Conservation (phyloP, 1,284 basidiomycete species). For the Puccinia polysora region DNA sequence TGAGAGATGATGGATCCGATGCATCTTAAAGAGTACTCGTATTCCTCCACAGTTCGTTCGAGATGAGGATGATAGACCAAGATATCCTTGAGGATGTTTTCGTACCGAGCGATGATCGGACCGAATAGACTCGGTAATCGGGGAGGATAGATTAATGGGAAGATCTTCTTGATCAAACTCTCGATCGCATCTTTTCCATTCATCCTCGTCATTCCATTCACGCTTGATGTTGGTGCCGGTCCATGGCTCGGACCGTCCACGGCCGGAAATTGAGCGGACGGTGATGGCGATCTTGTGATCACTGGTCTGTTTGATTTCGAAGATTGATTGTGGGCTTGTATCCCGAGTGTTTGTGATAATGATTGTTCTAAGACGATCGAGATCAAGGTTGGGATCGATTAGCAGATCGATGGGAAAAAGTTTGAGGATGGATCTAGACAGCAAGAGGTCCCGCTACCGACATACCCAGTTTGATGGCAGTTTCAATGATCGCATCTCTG, state of each 20-base stretch:
- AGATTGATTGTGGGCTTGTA: neutral
- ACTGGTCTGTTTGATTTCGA: no score
- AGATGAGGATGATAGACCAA: neutral
- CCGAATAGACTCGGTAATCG: slow-evolving; percentile 3
- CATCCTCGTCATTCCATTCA: no score
- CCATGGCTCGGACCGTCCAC: no score
- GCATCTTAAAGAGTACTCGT: slow-evolving; percentile 12
- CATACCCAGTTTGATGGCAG: slow-evolving; percentile 12
- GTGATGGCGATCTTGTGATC: no score
- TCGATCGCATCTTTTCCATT: slow-evolving; percentile 15
- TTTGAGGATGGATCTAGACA: no score
- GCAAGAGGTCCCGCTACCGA: no score
- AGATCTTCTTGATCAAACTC: slow-evolving; percentile 13
- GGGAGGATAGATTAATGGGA: slow-evolving; percentile 19
- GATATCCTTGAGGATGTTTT: slow-evolving; percentile 5
- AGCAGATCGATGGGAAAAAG: no score
- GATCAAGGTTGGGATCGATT: neutral
- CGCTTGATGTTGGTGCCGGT: no score
- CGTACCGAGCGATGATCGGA: slow-evolving; percentile 14
- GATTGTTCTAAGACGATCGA: neutral
- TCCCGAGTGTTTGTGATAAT: neutral
- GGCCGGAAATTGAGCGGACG: no score
- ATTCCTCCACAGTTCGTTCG: neutral
- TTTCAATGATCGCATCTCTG: slow-evolving; percentile 26
- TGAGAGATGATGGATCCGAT: neutral